phyloP scores from a whole-genome alignment of 371 early-diverging fungal genomes.

The Apophysomyces elegans region DNA sequence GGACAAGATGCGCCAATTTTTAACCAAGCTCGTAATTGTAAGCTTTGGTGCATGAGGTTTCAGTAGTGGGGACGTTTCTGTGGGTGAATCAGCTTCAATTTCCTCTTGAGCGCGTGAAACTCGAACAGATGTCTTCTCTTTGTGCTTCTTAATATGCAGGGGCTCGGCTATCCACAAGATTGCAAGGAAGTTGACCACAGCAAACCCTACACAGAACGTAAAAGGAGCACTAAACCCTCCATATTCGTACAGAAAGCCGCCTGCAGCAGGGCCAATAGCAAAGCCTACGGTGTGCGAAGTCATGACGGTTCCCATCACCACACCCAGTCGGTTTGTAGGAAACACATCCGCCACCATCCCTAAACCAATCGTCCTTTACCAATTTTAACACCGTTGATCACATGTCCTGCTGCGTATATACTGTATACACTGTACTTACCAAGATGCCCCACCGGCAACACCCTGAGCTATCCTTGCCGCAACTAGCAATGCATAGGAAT shows the following conservation, averaged over 20 bases:
- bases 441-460: conserved; percentile 77
- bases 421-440: conserved; percentile 45
- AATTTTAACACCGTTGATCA: neutral
- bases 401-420: neutral
- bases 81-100: conserved; percentile 16
- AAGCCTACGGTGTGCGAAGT: conserved; percentile 76
- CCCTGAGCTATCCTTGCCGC: conserved; percentile 82
- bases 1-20: conserved; percentile 59
- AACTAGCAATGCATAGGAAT: conserved; percentile 69
- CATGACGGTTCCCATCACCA: conserved; percentile 78
- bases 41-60: conserved; percentile 19
- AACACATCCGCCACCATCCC: conserved; percentile 83
- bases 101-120: conserved; percentile 34
- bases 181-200: conserved; percentile 70
- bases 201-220: conserved; percentile 71
- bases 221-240: conserved; percentile 76
- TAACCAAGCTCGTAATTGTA: conserved; percentile 54
- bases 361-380: conserved; percentile 66
- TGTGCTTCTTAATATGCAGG: conserved; percentile 22
- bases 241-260: conserved; percentile 74
- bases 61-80: conserved; percentile 14
- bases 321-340: conserved; percentile 68
- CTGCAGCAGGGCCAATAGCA: conserved; percentile 78
- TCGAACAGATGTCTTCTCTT: conserved; percentile 20
- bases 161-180: conserved; percentile 68